Conservation (phyloP, 2,329 filamentous ascomycete species). For the Lachnellula occidentalis region DNA sequence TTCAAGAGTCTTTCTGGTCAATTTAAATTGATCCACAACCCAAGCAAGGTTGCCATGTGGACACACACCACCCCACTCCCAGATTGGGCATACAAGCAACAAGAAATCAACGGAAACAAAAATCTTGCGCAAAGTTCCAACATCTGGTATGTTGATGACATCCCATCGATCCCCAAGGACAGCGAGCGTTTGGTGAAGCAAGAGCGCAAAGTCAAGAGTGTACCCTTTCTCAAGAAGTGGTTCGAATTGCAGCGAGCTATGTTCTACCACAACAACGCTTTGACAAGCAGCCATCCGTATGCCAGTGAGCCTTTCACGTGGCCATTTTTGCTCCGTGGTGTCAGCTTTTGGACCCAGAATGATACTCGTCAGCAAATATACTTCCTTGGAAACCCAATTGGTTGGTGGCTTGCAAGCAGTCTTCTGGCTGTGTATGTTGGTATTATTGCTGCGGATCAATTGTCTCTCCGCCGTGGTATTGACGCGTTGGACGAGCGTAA, state of each 20-base stretch:
- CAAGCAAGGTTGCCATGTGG: constrained; percentile 98
- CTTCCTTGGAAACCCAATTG: constrained; percentile 93
- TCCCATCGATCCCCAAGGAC: constrained; percentile 70
- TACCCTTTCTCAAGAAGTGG: constrained; percentile 92
- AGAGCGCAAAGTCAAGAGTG: constrained; percentile 69
- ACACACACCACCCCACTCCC: constrained; percentile 92
- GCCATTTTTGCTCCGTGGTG: constrained; percentile 94
- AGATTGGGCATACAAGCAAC: constrained; percentile 95
- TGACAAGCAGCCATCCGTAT: constrained; percentile 96
- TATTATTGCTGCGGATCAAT: constrained; percentile 85
- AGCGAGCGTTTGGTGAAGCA: constrained; percentile 68
- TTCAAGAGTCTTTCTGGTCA: constrained; percentile 89
- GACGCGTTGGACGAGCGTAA: constrained; percentile 90
- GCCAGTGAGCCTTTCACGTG: constrained; percentile 92
- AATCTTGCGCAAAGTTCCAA: constrained; percentile 85
- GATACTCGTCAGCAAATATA: constrained; percentile 96
- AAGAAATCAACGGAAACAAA: constrained; percentile 99
- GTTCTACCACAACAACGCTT: constrained; percentile 98
- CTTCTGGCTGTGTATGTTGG: constrained; percentile 89
- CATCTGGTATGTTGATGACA: constrained; percentile 88
- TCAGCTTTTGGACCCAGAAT: constrained; percentile 98
- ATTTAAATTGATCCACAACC: constrained; percentile 93
- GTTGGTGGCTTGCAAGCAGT: constrained; percentile 95
- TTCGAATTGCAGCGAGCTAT: constrained; percentile 94
- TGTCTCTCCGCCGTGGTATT: constrained; percentile 85